Evolutionary conservation across 805 yeast genomes (phyloP).

Genomic region (Lachancea meyersii): DNA sequence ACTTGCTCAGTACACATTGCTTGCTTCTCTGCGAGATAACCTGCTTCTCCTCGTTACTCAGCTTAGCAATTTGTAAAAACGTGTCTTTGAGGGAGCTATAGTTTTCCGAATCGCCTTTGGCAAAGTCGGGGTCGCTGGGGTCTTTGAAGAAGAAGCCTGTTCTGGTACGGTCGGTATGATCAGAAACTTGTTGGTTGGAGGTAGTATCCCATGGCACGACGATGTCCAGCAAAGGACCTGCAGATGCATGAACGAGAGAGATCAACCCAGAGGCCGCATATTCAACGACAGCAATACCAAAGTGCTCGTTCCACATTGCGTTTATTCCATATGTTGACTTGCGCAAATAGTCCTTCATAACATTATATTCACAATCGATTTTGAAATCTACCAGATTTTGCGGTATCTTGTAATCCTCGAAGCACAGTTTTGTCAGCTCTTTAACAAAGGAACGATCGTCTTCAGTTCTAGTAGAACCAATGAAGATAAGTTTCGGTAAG

Average conservation of each 20-base stretch:
- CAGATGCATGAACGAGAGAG: constrained; percentile 89
- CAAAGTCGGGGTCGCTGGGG: constrained; percentile 64
- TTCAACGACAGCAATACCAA: constrained; percentile 96
- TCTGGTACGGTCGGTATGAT: constrained; percentile 37
- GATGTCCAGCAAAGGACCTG: constrained; percentile 89
- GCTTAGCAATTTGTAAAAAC: constrained; percentile 39
- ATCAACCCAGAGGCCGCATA: constrained; percentile 78
- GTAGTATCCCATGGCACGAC: constrained; percentile 49
- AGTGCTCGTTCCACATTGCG: constrained; percentile 99
- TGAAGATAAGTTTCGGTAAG: constrained; percentile 56
- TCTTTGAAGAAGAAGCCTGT: constrained; percentile 80
- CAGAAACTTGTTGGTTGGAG: constrained; percentile 21
- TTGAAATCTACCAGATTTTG: constrained; percentile 44
- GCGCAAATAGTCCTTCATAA: constrained; percentile 48
- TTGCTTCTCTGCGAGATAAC: constrained; percentile 43
- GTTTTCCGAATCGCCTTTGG: constrained; percentile 17
- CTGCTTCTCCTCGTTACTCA: constrained; percentile 34
- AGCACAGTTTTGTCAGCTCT: constrained; percentile 40
- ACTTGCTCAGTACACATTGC: constrained; percentile 43
- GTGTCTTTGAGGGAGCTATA: constrained; percentile 46
- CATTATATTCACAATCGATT: constrained; percentile 67
- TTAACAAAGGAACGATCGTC: constrained; percentile 58
- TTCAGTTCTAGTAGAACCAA: constrained; percentile 77
- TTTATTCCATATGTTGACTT: constrained; percentile 72
- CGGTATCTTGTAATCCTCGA: constrained; percentile 37